Conservation (phyloP, 2,329 filamentous ascomycete species). For the Penicillium janthinellum region DNA sequence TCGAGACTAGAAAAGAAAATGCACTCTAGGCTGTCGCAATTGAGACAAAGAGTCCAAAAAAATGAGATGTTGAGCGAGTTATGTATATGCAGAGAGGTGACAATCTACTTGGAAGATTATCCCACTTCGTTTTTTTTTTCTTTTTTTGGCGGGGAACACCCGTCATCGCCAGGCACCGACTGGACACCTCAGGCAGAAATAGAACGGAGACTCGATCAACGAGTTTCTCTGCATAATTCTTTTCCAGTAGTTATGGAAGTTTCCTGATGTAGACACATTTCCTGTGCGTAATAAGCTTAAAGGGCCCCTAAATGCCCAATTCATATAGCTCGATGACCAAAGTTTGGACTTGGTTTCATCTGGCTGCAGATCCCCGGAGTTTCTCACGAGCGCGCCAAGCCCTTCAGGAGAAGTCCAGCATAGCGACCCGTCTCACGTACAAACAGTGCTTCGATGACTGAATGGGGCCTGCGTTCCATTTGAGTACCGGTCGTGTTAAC, state of each 20-base stretch:
- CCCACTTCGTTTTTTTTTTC: constrained; percentile 5
- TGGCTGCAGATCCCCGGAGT: neutral
- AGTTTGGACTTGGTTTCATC: neutral
- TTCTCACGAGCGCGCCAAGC: neutral
- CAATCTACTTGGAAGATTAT: neutral
- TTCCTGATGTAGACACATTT: no score
- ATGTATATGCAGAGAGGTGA: neutral
- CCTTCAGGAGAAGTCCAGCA: neutral
- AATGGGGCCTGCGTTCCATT: no score
- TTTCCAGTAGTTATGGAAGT: no score
- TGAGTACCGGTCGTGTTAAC: no score
- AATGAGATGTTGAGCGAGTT: neutral
- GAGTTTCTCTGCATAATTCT: no score
- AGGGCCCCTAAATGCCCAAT: no score
- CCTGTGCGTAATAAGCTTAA: no score
- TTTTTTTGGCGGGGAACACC: constrained; percentile 16
- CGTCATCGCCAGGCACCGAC: constrained; percentile 3
- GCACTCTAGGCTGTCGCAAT: neutral
- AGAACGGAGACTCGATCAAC: neutral
- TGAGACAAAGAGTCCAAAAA: no score
- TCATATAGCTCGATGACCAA: neutral
- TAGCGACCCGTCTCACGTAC: neutral
- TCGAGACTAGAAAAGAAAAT: neutral
- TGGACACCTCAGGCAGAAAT: neutral
- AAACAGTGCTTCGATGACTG: no score